Percentiles rank a stretch among this genome's conserved stretches.
Conservation (phyloP, 2,329 filamentous ascomycete genomes). For the Cryoendolithus antarcticus region DNA sequence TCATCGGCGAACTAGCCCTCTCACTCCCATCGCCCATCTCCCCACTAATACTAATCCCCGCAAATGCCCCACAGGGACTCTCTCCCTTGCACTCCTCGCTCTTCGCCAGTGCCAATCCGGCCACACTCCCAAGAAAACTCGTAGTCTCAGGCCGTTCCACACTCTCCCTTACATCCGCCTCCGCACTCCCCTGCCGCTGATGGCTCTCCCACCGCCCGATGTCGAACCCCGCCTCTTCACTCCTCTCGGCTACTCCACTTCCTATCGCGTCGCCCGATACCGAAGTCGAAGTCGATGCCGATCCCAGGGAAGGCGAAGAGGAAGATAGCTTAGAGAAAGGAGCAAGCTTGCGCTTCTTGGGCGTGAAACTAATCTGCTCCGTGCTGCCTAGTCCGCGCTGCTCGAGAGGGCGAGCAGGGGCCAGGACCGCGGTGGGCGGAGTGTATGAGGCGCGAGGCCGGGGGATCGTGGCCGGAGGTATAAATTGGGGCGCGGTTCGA, state of each 20-base stretch:
- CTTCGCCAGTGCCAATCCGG: too few relatives aligned
- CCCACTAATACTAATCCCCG: conserved; percentile 19
- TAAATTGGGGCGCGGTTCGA: too few relatives aligned
- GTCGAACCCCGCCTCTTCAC: neutral
- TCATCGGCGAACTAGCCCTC: neutral
- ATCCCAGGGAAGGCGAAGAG: neutral
- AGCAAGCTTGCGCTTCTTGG: conserved; percentile 36
- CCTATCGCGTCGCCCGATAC: too few relatives aligned
- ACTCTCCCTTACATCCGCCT: too few relatives aligned
- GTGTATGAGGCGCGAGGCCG: too few relatives aligned
- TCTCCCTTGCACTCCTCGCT: conserved; percentile 7
- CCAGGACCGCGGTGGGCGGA: too few relatives aligned
- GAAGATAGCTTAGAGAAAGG: conserved; percentile 12
- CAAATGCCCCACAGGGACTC: conserved; percentile 21
- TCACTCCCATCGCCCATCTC: conserved; percentile 29
- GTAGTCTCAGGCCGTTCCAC: too few relatives aligned
- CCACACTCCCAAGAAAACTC: too few relatives aligned
- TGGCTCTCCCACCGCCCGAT: neutral
- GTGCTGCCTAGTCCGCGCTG: conserved; percentile 1
- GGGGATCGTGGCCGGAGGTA: too few relatives aligned
- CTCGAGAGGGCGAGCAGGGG: too few relatives aligned
- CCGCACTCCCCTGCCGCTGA: neutral
- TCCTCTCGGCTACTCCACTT: neutral
- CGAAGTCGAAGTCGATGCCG: too few relatives aligned
- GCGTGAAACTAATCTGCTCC: conserved; percentile 2